Base-by-base conservation (phyloP, 2,329 filamentous ascomycete species). In the Colletotrichum tropicicola region DNA sequence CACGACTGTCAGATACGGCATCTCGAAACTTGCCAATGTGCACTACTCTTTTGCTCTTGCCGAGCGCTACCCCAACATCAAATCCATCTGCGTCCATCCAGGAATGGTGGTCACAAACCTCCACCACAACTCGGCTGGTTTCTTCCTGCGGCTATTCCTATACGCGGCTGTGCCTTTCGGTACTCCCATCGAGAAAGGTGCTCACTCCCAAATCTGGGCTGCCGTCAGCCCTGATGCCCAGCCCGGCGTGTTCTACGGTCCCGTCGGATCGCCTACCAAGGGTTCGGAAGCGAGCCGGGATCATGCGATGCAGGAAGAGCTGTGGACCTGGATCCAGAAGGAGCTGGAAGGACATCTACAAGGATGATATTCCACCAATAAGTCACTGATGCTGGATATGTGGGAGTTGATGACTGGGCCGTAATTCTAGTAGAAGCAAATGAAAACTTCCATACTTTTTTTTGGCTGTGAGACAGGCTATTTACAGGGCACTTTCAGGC, bases 151-250 rank as follows among this genome's bases (percentile, higher is more conserved):
- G 6, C 23, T n/a, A 1, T 47, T 44, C 9, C 23, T 53, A 10
- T n/a, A 28, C 28, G 23, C 7, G 8, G 21, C 35, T 1, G 13
- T 13, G 1, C 4, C 19, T 0, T 35, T 48, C 21, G 37, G 17
- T 0, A 21, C 48, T 17, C 30, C 48, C 9, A 71, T 44, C 1
- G 41, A 75, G 21, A 63, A 74, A 27, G 81, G 81, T 0, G 76
- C 71, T 4, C 73, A 70, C 65, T 81, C 79, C 59, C 80, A 82
- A 70, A 71, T 83, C 3, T 83, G 81, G 81, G 80, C 78, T 12
- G 73, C 76, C 2, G 75, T 76, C n/a, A 68, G 73, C 3, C 69
- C 70, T 5, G 73, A 75, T n/a, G 72, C 77, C 0, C 70, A 59
- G 25, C 73, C 58, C 28, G 77, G 77, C 1, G 69, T 55, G 54